Base-by-base conservation (phyloP, 2,329 filamentous ascomycete genomes). In the Alternaria sp. region DNA sequence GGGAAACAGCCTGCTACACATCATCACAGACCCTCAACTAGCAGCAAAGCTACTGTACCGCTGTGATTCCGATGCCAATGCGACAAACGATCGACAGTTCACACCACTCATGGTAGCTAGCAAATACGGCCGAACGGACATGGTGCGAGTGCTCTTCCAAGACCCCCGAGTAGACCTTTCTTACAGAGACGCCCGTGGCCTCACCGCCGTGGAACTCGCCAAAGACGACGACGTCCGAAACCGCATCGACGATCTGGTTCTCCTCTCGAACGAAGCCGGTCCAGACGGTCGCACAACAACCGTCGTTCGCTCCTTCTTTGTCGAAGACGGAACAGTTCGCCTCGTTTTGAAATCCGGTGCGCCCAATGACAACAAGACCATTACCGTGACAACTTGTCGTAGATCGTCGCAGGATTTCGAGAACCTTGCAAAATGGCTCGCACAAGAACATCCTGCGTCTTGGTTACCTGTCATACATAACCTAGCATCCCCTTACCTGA, bases 141-240 rank as follows among this genome's bases (percentile, higher is more conserved):
- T 97, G 84, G 94, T 99, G 18, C 86, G 94, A 60, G 89, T 90
- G 10, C 85, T 99, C 6, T 98, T 97, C 77, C 87, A 90, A 43
- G 95, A 99, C 75, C 87, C 92, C 25, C 85, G 96, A 69, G 93
- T 97, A 5, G 95, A 99, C 74, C 81, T 94, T 14, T 89, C 90
- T 43, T 88, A 94, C 30, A 92, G 91, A 77, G 96, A 99, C 76
- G 81, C 92, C 16, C 88, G 95, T 60, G 95, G 95, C 0, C 84
- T 99, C 69, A 97, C 94, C 8, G 95, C 95, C 8, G 93, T 98
- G 7, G 95, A 99, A 79, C 85, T 99, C 48, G 95, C 96, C 51
- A 99, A 99, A 77, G 96, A 99, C 72, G 95, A 99, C 75, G 95
- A 99, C 69, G 92, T 99, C 27, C 89, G 95, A 40, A 99, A 98